phyloP scores from a whole-genome alignment of 2,329 filamentous ascomycete genomes.

The Monilinia vaccinii-corymbosi region DNA sequence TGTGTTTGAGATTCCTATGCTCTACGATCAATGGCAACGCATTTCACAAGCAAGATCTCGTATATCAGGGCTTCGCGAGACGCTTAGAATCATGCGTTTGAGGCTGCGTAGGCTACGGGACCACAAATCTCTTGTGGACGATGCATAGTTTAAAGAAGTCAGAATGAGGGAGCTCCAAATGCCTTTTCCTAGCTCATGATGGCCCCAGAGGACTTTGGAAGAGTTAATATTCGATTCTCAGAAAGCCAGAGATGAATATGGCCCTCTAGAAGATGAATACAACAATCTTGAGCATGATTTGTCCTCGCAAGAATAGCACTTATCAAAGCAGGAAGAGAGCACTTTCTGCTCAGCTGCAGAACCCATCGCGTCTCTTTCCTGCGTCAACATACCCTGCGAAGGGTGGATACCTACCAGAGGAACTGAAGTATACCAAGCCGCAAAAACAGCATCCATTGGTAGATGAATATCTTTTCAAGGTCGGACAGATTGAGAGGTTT shows the following conservation, averaged over 20 bases:
- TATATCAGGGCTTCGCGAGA: background rate
- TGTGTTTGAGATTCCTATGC: background rate
- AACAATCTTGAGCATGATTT: constrained; percentile 17
- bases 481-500: constrained; percentile 17
- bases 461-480: constrained; percentile 10
- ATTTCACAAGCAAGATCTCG: background rate
- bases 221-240: background rate
- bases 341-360: background rate
- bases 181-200: background rate
- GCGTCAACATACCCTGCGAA: rapidly evolving
- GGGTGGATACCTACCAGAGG: rapidly evolving
- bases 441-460: constrained; percentile 14
- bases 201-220: background rate
- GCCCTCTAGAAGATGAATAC: constrained; percentile 19
- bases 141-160: constrained; percentile 10
- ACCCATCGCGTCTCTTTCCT: background rate
- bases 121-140: constrained; percentile 10
- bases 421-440: background rate
- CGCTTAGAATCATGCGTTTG: background rate
- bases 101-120: constrained; percentile 1
- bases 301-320: constrained; percentile 10
- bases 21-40: background rate
- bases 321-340: constrained; percentile 10
- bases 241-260: constrained; percentile 16
- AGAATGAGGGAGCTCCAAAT: background rate